phyloP scores from a whole-genome alignment of 179 eudicot species.

The Spergularia azorica region DNA sequence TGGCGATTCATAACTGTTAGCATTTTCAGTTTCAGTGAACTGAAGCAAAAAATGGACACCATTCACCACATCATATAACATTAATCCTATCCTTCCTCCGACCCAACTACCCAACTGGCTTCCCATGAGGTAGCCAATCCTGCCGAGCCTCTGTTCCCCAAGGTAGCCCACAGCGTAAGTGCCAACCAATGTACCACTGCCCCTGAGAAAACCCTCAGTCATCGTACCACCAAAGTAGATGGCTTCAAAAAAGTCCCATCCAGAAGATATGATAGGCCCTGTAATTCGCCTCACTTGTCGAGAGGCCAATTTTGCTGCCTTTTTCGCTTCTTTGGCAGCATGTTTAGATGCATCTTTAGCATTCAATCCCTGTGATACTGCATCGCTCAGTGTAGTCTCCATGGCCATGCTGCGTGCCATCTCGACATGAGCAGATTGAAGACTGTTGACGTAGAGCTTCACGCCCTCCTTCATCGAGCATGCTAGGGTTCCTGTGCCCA shows the following conservation, averaged over 20 bases:
- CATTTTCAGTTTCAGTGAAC: conserved; percentile 37
- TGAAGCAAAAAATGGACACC: conserved; percentile 63
- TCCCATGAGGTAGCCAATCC: conserved; percentile 86
- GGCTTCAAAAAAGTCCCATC: conserved; percentile 98
- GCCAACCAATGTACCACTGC: conserved; percentile 80
- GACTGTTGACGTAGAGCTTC: conserved; percentile 66
- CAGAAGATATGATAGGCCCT: conserved; percentile 86
- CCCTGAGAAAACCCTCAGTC: conserved; percentile 78
- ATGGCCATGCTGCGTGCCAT: conserved; percentile 60
- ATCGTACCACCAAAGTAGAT: conserved; percentile 78
- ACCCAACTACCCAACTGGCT: conserved; percentile 95
- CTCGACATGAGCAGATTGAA: conserved; percentile 75
- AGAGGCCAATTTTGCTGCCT: conserved; percentile 87
- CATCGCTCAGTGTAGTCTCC: conserved; percentile 59
- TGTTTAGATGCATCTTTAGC: conserved; percentile 67
- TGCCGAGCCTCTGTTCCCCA: conserved; percentile 81
- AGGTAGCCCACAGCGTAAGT: conserved; percentile 61
- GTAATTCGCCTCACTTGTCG: conserved; percentile 71
- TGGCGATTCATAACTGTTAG: conserved; percentile 26
- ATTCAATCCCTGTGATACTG: conserved; percentile 67
- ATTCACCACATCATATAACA: conserved; percentile 83
- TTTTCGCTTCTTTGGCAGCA: conserved; percentile 82
- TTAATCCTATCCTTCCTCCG: conserved; percentile 86
- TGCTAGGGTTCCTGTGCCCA: conserved; percentile 76
- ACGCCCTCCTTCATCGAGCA: conserved; percentile 85